Conservation (phyloP, 768 basidiomycete species). For the Kwoniella sp. region DNA sequence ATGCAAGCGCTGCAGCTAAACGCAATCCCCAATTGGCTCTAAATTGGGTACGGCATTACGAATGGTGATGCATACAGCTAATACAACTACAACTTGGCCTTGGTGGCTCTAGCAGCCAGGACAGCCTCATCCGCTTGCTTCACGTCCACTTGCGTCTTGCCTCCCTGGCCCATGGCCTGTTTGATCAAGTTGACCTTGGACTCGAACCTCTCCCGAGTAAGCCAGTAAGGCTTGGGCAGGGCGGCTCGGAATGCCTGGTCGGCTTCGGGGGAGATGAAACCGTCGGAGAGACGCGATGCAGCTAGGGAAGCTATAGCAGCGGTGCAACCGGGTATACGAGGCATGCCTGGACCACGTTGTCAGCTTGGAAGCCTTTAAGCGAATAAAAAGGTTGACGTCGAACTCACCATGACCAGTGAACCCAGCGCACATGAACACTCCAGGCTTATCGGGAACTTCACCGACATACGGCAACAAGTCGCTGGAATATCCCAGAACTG, state of each 20-base stretch:
- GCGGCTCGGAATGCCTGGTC: conserved; percentile 16
- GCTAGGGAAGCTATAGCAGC: conserved; percentile 26
- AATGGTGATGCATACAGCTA: too few relatives aligned
- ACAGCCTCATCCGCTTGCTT: conserved; percentile 24
- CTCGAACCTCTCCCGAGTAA: conserved; percentile 30
- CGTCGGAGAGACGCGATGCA: conserved; percentile 3
- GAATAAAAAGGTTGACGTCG: not conserved
- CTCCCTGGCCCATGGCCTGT: conserved; percentile 31
- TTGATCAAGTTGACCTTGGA: conserved; percentile 32
- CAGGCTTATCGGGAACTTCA: conserved; percentile 29
- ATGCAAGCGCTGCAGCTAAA: too few relatives aligned
- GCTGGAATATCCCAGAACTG: conserved; percentile 43
- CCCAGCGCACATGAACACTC: conserved; percentile 39
- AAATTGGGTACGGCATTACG: too few relatives aligned
- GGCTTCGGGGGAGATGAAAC: conserved; percentile 12
- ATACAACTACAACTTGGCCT: too few relatives aligned
- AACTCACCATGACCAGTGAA: conserved; percentile 49
- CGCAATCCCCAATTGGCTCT: too few relatives aligned
- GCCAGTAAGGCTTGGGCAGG: conserved; percentile 34
- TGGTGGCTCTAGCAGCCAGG: conserved; percentile 11
- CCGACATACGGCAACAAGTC: conserved; percentile 43
- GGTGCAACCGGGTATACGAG: conserved; percentile 39
- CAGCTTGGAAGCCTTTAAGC: not conserved
- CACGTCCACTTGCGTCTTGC: conserved; percentile 9
- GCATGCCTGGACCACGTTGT: conserved; percentile 32